These are phyloP conservation scores for Pythium pectinolyticum DNA, from an alignment of 352 stramenopile genomes.

Conservation along the genomic window DNA sequence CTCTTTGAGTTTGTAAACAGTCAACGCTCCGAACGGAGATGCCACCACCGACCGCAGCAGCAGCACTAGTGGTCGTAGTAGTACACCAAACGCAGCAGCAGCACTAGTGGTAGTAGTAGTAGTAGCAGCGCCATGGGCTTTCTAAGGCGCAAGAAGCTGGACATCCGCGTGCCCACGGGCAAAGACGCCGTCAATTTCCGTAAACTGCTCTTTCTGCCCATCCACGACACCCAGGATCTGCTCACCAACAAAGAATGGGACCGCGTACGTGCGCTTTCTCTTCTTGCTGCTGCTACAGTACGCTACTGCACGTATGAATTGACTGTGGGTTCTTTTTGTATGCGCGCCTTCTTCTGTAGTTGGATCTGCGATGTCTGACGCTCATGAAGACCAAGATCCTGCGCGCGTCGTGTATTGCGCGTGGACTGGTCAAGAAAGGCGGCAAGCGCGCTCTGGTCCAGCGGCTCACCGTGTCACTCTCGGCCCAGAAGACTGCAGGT, in stretches of 20 bases:
- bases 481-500: constrained; percentile 60
- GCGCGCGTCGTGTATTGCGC: constrained; percentile 70
- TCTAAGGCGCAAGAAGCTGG: constrained; percentile 57
- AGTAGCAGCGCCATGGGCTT: constrained; percentile 47
- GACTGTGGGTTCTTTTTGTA: background rate
- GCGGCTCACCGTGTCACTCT: constrained; percentile 55
- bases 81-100: too few species aligned
- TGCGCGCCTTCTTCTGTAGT: constrained; percentile 26
- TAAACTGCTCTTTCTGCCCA: constrained; percentile 73
- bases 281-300: too few species aligned
- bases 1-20: too few species aligned
- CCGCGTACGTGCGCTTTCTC: constrained; percentile 39
- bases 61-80: too few species aligned
- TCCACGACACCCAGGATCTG: constrained; percentile 67
- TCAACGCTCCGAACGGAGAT: too few species aligned
- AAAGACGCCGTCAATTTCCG: constrained; percentile 76
- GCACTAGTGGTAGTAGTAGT: too few species aligned
- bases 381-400: constrained; percentile 87
- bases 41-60: too few species aligned
- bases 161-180: constrained; percentile 70
- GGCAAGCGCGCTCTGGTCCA: constrained; percentile 60
- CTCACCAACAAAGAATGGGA: constrained; percentile 73
- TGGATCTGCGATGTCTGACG: constrained; percentile 76
- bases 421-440: constrained; percentile 60
- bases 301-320: too few species aligned